These are phyloP conservation scores for Lentinula edodes DNA, from an alignment of 768 basidiomycete species.

Conservation along the genomic window DNA sequence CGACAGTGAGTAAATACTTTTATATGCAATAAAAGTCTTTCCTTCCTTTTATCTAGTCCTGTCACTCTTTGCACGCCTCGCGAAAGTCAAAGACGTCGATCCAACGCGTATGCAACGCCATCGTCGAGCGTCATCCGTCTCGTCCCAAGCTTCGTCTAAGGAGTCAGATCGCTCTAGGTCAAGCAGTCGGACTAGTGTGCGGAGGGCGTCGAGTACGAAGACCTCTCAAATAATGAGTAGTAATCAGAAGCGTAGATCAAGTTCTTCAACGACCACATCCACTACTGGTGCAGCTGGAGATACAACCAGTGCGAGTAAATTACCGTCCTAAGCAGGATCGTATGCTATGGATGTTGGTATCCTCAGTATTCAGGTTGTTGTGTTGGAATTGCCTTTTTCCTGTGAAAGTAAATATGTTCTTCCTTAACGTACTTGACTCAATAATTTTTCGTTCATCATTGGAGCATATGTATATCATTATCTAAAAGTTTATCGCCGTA, in stretches of 20 bases:
- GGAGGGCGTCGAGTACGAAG: conserved; percentile 8
- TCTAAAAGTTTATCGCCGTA: no score
- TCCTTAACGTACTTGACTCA: no score
- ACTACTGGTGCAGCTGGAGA: not conserved
- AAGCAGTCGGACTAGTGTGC: conserved; percentile 34
- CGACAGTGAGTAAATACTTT: conserved; percentile 49
- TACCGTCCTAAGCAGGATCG: not conserved
- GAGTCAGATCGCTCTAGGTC: conserved; percentile 27
- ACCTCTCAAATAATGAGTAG: not conserved
- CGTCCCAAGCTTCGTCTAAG: conserved; percentile 44
- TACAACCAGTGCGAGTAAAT: not conserved
- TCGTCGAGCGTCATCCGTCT: conserved; percentile 70
- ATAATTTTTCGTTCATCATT: no score
- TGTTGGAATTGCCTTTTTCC: no score
- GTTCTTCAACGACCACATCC: not conserved
- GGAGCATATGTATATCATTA: no score
- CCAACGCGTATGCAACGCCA: conserved; percentile 76
- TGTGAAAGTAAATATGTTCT: no score
- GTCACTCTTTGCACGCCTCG: conserved; percentile 71
- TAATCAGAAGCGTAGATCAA: not conserved
- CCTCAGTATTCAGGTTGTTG: no score
- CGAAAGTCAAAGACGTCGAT: conserved; percentile 69
- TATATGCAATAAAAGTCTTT: conserved; percentile 1
- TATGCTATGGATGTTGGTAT: no score
- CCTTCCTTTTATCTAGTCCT: conserved; percentile 44